Conservation (phyloP, 2,329 filamentous ascomycete species). For the Talaromyces sp. region DNA sequence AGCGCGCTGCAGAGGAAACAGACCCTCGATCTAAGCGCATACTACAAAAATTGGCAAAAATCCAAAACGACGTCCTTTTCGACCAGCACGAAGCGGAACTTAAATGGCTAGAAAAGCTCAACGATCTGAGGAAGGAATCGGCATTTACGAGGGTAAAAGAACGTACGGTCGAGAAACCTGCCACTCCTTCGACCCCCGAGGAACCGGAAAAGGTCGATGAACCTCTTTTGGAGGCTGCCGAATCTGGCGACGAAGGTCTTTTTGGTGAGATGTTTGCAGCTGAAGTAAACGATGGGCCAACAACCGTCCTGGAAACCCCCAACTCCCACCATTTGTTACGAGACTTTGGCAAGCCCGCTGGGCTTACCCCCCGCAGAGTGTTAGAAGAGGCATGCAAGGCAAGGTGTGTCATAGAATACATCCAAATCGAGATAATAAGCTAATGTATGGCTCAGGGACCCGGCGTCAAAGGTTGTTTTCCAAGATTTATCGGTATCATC, state of each 20-base stretch:
- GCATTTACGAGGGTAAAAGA: slow-evolving; percentile 25
- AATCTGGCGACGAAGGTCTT: slow-evolving; percentile 42
- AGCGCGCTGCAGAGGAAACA: slow-evolving; percentile 13
- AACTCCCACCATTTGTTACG: slow-evolving; percentile 52
- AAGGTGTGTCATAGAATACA: slow-evolving; percentile 43
- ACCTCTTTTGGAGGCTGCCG: slow-evolving; percentile 24
- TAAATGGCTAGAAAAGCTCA: slow-evolving; percentile 57
- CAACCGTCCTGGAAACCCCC: slow-evolving; percentile 28
- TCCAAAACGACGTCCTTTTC: slow-evolving; percentile 74
- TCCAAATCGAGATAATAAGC: background rate
- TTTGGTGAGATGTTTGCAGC: slow-evolving; percentile 55
- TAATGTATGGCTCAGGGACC: slow-evolving; percentile 51
- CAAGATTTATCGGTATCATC: slow-evolving; percentile 65
- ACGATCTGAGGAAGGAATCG: slow-evolving; percentile 58
- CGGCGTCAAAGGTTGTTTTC: slow-evolving; percentile 62
- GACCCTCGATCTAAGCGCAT: slow-evolving; percentile 57
- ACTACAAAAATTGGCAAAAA: slow-evolving; percentile 66
- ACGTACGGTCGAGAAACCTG: slow-evolving; percentile 47
- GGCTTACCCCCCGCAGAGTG: slow-evolving; percentile 67
- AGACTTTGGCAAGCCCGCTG: slow-evolving; percentile 79
- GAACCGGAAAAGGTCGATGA: slow-evolving; percentile 13
- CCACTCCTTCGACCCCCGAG: background rate
- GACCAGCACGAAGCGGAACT: slow-evolving; percentile 61
- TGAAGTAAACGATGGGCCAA: slow-evolving; percentile 38
- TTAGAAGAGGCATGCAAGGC: slow-evolving; percentile 85